A percentile compares a stretch with the other conserved stretches of the same genome.
These are phyloP conservation scores for Pseudomassariella vexata DNA, from an alignment of 2,329 filamentous ascomycete genomes.

Conservation along the genomic window DNA sequence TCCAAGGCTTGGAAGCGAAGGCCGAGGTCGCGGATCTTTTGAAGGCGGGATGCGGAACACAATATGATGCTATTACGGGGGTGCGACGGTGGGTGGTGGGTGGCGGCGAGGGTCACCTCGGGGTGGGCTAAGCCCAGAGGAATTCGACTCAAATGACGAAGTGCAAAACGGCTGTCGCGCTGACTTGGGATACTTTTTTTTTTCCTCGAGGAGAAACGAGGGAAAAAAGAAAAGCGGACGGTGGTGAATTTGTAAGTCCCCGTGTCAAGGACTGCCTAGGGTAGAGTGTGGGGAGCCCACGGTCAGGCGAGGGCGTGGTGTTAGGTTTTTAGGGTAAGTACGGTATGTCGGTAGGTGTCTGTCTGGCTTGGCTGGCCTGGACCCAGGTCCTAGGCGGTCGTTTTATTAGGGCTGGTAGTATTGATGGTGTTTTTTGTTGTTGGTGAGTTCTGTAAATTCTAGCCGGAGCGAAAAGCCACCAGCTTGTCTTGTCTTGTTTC, in stretches of 20 bases:
- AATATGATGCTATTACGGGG: slow-evolving; percentile 1
- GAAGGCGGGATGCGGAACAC: neutral
- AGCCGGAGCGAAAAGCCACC: neutral
- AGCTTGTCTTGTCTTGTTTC: neutral
- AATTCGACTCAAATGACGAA: slow-evolving; percentile 20
- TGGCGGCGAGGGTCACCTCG: slow-evolving; percentile 27
- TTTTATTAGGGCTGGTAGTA: slow-evolving; percentile 1
- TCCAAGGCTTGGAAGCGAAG: no score
- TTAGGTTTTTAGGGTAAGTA: no score
- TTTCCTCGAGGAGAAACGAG: slow-evolving; percentile 9
- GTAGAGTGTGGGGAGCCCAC: neutral
- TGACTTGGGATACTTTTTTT: slow-evolving; percentile 4
- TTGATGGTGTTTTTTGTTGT: neutral
- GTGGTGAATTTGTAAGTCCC: slow-evolving; percentile 24
- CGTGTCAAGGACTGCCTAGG: slow-evolving; percentile 1
- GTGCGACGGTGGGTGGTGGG: slow-evolving; percentile 9
- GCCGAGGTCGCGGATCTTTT: no score
- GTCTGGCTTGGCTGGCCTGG: no score
- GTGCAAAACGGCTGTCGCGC: slow-evolving; percentile 22
- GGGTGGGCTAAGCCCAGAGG: slow-evolving; percentile 26
- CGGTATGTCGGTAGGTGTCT: no score
- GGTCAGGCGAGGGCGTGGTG: neutral
- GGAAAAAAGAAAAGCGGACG: slow-evolving; percentile 14
- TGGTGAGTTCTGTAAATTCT: neutral
- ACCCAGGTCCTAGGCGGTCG: neutral